These are phyloP conservation scores for Sclerotiophoma versabilis DNA, from an alignment of 2,329 filamentous ascomycete species.

Conservation along the genomic window DNA sequence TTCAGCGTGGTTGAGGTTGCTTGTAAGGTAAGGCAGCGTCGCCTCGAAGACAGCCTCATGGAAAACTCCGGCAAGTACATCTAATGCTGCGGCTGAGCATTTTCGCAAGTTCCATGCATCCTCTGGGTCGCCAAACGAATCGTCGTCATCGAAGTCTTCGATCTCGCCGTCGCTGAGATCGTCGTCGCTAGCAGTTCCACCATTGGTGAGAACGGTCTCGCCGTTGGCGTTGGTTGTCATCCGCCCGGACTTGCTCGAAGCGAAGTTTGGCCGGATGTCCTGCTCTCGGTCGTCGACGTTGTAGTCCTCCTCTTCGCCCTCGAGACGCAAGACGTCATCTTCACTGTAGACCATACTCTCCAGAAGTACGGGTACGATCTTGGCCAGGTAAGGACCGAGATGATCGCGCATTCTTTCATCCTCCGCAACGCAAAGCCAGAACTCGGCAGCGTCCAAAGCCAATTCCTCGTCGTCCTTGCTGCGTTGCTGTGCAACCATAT, in stretches of 20 bases:
- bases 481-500: slow-evolving; percentile 89
- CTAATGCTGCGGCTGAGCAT: slow-evolving; percentile 93
- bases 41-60: slow-evolving; percentile 86
- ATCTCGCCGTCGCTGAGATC: slow-evolving; percentile 89
- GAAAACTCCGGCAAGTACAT: slow-evolving; percentile 92
- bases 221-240: slow-evolving; percentile 60
- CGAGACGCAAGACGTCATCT: slow-evolving; percentile 86
- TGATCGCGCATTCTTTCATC: slow-evolving; percentile 79
- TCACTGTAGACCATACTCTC: slow-evolving; percentile 97
- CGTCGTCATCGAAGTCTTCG: slow-evolving; percentile 75
- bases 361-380: slow-evolving; percentile 88
- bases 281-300: slow-evolving; percentile 88
- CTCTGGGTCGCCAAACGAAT: slow-evolving; percentile 76
- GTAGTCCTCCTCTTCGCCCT: slow-evolving; percentile 81
- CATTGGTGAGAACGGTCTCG: slow-evolving; percentile 50
- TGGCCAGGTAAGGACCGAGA: slow-evolving; percentile 77
- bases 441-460: slow-evolving; percentile 93
- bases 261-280: slow-evolving; percentile 92
- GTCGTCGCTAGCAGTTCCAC: slow-evolving; percentile 61
- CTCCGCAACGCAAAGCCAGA: slow-evolving; percentile 94
- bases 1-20: slow-evolving; percentile 84
- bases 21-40: slow-evolving; percentile 90
- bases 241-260: slow-evolving; percentile 70
- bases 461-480: slow-evolving; percentile 83
- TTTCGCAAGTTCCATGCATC: slow-evolving; percentile 95